A percentile compares a stretch with the other conserved stretches of the same genome.
Conservation (phyloP, 768 basidiomycete species). For the Pulveroboletus frians region DNA sequence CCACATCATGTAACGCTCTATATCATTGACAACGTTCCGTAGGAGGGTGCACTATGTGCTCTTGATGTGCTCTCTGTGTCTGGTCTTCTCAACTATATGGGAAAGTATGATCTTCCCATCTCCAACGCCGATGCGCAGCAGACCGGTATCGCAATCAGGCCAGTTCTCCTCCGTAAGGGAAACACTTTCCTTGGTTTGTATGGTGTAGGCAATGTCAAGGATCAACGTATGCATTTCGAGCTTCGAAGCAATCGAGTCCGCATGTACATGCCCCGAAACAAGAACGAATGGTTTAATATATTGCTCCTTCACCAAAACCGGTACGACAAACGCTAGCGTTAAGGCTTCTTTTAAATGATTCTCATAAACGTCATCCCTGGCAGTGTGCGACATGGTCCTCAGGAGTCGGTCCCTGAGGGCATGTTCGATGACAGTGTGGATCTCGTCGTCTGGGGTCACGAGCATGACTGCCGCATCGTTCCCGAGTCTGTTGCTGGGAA, state of each 20-base stretch:
- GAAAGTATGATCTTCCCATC: slow-evolving; percentile 84
- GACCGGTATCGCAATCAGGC: slow-evolving; percentile 79
- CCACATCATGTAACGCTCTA: background rate
- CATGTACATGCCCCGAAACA: slow-evolving; percentile 94
- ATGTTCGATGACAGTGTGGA: slow-evolving; percentile 96
- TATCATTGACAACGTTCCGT: background rate
- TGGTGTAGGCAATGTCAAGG: slow-evolving; percentile 95
- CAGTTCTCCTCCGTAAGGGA: slow-evolving; percentile 89
- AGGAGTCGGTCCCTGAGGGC: slow-evolving; percentile 91
- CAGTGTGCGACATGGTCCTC: slow-evolving; percentile 92
- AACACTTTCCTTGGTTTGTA: slow-evolving; percentile 85
- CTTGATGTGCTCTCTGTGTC: slow-evolving; percentile 92
- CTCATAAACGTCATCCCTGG: slow-evolving; percentile 11
- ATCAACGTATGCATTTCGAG: slow-evolving; percentile 95
- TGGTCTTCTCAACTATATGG: slow-evolving; percentile 96
- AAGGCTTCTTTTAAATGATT: background rate
- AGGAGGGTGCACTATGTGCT: slow-evolving; percentile 95
- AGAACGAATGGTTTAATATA: slow-evolving; percentile 93
- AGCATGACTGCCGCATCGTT: slow-evolving; percentile 92
- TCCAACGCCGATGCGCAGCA: slow-evolving; percentile 59
- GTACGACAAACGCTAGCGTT: slow-evolving; percentile 34
- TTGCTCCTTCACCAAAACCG: slow-evolving; percentile 94
- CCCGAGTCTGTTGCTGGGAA: slow-evolving; percentile 92
- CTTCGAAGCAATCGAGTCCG: slow-evolving; percentile 87
- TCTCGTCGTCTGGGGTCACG: slow-evolving; percentile 97